Base-by-base conservation (phyloP, 768 basidiomycete species). In the Harrya chromipes region DNA sequence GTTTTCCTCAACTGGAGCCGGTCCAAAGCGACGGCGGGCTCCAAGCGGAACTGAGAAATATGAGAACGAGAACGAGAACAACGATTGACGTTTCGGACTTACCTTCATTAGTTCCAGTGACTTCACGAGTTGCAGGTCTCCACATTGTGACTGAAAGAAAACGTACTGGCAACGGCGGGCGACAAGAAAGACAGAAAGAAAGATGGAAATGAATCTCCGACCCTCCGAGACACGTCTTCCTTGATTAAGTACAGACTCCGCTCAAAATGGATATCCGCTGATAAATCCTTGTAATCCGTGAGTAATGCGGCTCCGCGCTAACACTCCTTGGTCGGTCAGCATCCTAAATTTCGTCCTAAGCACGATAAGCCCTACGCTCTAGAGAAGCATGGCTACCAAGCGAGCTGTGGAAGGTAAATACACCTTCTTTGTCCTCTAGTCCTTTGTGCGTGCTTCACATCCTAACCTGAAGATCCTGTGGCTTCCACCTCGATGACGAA, bases 51-150 rank as follows among this genome's bases (percentile, higher is more conserved):
- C 86, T 84, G 55, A 55, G 57, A 40, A 47, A 45, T 11, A 60
- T 50, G 53, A 54, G 29, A 51, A 53, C 37, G 27, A 17, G 17
- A n/a, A 36, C 43, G 52, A 50, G 36, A 54, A 38, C 34, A 38
- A 31, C 16, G 44, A 49, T 36, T 34, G 35, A 46, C 0, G 17
- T 40, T n/a, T 29, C n/a, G 38, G 27, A 71, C 82, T 60, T 34
- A 90, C 92, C 87, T 39, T 95, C 93, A 60, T 97, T 97, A 19
- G 93, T 94, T 49, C 93, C 94, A 34, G 90, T 90, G 24, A 94
- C 87, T 71, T 91, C 86, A 58, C 84, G 84, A 49, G 90, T 90
- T 55, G 90, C 88, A 49, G 89, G 89, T 71, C 84, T 85, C 88
- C 90, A 92, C 90, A 92, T 90, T 55, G 61, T 70, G 52, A 57